Conservation (phyloP, 2,329 filamentous ascomycete species). For the Epichloe bromicola region DNA sequence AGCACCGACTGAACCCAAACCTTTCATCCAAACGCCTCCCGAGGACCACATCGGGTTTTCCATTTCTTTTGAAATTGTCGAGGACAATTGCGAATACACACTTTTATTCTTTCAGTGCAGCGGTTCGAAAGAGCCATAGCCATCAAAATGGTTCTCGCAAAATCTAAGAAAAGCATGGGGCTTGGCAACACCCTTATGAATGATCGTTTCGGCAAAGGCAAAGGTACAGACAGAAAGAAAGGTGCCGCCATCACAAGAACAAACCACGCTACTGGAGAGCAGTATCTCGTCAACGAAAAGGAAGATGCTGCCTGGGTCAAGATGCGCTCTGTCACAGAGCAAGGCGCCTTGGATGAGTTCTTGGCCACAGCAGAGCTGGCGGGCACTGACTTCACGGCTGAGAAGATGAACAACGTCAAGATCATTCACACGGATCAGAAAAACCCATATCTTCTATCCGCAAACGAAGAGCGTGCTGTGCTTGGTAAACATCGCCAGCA, state of each 20-base stretch:
- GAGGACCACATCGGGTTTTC: not conserved
- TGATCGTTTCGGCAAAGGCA: conserved; percentile 90
- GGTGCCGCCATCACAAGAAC: conserved; percentile 48
- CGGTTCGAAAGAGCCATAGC: not conserved
- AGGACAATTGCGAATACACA: not conserved
- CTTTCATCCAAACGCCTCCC: not conserved
- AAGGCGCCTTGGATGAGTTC: conserved; percentile 93
- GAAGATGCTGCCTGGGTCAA: conserved; percentile 96
- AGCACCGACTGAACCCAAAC: not conserved
- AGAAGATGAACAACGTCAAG: conserved; percentile 98
- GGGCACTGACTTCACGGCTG: conserved; percentile 96
- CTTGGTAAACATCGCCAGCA: conserved; percentile 75
- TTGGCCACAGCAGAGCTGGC: conserved; percentile 89
- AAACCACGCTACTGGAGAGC: conserved; percentile 68
- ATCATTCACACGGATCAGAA: conserved; percentile 95
- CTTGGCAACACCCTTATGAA: conserved; percentile 98
- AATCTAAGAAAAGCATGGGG: conserved; percentile 90
- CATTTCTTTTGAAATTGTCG: not conserved
- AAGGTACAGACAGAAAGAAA: conserved; percentile 70
- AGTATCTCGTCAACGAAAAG: conserved; percentile 82
- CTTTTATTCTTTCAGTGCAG: not conserved
- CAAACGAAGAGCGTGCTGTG: conserved; percentile 66
- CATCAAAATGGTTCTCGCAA: conserved; percentile 50
- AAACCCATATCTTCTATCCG: conserved; percentile 85
- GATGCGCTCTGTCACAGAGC: conserved; percentile 97